Conservation (phyloP, 352 stramenopile genomes). For the Phytopythium aichiense region DNA sequence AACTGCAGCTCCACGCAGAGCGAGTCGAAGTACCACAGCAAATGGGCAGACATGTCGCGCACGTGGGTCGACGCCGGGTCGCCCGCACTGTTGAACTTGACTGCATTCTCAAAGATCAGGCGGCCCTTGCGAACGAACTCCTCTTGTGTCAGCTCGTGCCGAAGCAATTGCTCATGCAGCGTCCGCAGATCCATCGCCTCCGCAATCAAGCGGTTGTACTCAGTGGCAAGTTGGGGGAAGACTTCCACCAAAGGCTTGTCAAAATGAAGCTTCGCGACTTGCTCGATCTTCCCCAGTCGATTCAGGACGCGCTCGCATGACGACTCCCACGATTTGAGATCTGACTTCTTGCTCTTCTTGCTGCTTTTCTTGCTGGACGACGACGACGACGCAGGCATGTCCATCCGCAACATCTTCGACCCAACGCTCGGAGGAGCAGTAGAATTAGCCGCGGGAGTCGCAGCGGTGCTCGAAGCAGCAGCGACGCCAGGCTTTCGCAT, state of each 20-base stretch:
- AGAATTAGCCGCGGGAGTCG: background rate
- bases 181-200: slow-evolving; percentile 84
- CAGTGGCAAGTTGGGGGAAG: slow-evolving; percentile 60
- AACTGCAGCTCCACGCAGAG: slow-evolving; percentile 68
- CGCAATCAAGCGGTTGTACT: slow-evolving; percentile 61
- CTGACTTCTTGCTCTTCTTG: slow-evolving; percentile 77
- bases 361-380: slow-evolving; percentile 38
- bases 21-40: slow-evolving; percentile 85
- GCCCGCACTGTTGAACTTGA: slow-evolving; percentile 73
- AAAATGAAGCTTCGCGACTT: slow-evolving; percentile 78
- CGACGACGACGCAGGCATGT: slow-evolving; percentile 18
- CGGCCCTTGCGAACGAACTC: slow-evolving; percentile 75
- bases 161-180: slow-evolving; percentile 56
- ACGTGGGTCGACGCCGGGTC: slow-evolving; percentile 70
- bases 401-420: slow-evolving; percentile 32
- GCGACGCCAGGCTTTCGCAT: background rate
- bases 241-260: slow-evolving; percentile 69
- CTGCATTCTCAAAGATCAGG: slow-evolving; percentile 80
- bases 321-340: slow-evolving; percentile 70
- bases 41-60: slow-evolving; percentile 74
- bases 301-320: slow-evolving; percentile 69
- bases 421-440: slow-evolving; percentile 9
- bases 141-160: slow-evolving; percentile 34
- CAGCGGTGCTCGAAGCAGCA: background rate
- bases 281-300: slow-evolving; percentile 69